Evolutionary conservation across 495 filamentous ascomycete genomes (phyloP).

Genomic region (Pseudomonodictys pantanalensis): DNA sequence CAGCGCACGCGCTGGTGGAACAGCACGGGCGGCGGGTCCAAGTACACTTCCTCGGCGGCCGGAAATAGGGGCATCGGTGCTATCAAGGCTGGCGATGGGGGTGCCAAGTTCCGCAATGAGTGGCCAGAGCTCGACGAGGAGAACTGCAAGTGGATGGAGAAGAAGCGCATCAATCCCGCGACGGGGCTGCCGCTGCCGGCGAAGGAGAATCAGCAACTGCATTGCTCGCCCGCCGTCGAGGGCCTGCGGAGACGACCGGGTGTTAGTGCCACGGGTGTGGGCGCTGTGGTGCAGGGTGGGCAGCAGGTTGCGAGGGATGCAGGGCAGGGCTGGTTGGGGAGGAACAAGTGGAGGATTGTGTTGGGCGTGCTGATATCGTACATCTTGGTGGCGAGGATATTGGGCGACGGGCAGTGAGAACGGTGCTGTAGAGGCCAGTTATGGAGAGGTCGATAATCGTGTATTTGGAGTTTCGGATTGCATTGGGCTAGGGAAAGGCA

Average conservation of each 20-base stretch:
- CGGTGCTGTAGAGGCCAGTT: neutral
- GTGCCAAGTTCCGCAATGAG: constrained; percentile 80
- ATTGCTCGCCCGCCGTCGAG: constrained; percentile 61
- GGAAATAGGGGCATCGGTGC: constrained; percentile 56
- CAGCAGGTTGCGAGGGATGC: constrained; percentile 70
- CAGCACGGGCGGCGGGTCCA: constrained; percentile 87
- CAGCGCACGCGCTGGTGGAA: constrained; percentile 93
- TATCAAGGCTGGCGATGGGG: constrained; percentile 82
- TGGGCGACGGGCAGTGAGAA: constrained; percentile 62
- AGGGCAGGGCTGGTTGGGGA: constrained; percentile 73
- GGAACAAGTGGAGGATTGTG: constrained; percentile 71
- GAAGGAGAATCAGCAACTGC: constrained; percentile 3
- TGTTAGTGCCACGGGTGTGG: constrained; percentile 66
- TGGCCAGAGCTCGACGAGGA: constrained; percentile 89
- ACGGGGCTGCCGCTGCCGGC: constrained; percentile 58
- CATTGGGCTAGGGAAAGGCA: too few relatives aligned
- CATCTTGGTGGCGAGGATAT: constrained; percentile 70
- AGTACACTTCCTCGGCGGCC: neutral
- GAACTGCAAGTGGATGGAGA: constrained; percentile 91
- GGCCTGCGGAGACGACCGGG: constrained; percentile 64
- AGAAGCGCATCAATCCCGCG: constrained; percentile 72
- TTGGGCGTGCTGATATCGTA: constrained; percentile 69
- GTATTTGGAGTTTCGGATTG: neutral
- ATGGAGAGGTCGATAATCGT: neutral
- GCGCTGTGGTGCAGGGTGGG: constrained; percentile 75